A percentile compares a stretch with the other conserved stretches of the same genome.
Evolutionary conservation across 1,284 basidiomycete genomes (phyloP).

Genomic region (Heterobasidion annosum): DNA sequence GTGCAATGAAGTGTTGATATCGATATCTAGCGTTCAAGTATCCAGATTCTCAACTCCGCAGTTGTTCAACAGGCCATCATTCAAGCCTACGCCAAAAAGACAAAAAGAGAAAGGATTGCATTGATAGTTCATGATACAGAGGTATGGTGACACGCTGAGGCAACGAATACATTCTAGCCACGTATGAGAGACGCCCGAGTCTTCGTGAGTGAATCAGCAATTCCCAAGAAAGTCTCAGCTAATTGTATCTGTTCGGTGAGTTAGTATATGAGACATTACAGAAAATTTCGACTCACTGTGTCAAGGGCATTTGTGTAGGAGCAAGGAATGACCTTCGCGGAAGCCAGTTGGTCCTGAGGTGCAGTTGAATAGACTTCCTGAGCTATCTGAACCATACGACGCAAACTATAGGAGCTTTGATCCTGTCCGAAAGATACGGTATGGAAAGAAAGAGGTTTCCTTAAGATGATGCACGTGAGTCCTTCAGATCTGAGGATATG

Average conservation of each 20-base stretch:
- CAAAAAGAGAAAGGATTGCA: too few species aligned
- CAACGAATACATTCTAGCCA: not conserved
- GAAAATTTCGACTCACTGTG: too few species aligned
- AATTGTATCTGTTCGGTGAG: slow-evolving; percentile 52
- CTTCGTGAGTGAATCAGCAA: slow-evolving; percentile 49
- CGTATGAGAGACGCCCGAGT: slow-evolving; percentile 38
- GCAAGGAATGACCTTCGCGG: too few species aligned
- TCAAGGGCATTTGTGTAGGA: slow-evolving; percentile 46
- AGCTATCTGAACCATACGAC: slow-evolving; percentile 46
- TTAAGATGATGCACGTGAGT: not conserved
- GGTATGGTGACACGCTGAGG: too few species aligned
- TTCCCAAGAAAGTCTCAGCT: slow-evolving; percentile 48
- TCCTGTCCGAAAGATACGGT: not conserved
- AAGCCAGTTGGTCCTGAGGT: slow-evolving; percentile 32
- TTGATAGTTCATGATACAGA: too few species aligned
- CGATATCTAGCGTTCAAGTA: too few species aligned
- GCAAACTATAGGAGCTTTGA: slow-evolving; percentile 17
- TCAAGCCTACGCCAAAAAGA: too few species aligned
- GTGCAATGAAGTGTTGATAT: too few species aligned
- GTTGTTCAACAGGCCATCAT: too few species aligned
- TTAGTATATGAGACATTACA: too few species aligned
- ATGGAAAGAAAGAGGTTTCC: not conserved
- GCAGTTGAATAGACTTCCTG: slow-evolving; percentile 35
- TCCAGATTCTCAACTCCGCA: too few species aligned
- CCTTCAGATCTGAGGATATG: too few species aligned